Conservation (phyloP, 257 asterid genomes). For the Jaltomata sinuosa region DNA sequence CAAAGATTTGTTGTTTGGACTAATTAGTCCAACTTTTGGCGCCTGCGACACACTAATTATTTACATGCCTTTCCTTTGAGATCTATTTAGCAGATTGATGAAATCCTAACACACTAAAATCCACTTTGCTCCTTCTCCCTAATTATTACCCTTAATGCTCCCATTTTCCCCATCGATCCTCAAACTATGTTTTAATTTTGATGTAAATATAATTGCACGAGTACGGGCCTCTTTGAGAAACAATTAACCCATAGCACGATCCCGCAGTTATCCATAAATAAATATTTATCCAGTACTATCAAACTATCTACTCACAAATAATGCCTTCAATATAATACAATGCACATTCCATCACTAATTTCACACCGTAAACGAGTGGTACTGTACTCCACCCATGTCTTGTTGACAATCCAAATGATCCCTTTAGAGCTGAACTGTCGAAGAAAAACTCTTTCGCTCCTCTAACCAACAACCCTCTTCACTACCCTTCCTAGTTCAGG, state of each 20-base stretch:
- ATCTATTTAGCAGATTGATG: not conserved
- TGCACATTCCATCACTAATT: not conserved
- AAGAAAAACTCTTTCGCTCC: not conserved
- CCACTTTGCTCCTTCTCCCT: not conserved
- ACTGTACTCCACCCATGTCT: not conserved
- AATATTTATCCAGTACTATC: not conserved
- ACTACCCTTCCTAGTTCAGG: not conserved
- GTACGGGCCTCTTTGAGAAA: not conserved
- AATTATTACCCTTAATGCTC: too few species aligned
- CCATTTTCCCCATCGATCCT: not conserved
- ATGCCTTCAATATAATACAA: too few species aligned
- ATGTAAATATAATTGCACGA: not conserved
- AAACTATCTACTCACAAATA: not conserved
- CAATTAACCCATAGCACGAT: not conserved
- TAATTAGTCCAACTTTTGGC: not conserved
- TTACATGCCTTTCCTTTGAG: not conserved
- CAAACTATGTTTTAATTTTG: not conserved
- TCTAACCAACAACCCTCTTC: not conserved
- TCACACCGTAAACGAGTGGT: not conserved
- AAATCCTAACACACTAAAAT: not conserved
- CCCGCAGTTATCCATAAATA: not conserved
- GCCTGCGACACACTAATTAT: not conserved
- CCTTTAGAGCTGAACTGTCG: not conserved
- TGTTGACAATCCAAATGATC: not conserved
- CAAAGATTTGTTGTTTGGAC: not conserved